Evolutionary conservation across 2,329 filamentous ascomycete genomes (phyloP), one percentile per base, ranked within the genome.

Genomic region (Fusarium sp.): DNA sequence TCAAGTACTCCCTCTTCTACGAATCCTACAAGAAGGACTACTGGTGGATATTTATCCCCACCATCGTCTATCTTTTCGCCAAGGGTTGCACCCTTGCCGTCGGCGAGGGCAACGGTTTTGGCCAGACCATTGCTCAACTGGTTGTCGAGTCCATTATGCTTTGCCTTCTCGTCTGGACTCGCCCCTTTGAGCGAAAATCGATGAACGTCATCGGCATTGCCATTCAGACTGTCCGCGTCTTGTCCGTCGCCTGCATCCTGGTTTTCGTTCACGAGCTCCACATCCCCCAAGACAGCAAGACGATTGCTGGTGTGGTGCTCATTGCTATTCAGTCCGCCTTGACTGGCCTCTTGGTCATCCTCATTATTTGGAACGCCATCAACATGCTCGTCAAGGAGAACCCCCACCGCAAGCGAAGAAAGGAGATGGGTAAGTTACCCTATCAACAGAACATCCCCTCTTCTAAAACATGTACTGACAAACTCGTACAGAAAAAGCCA

Each of bases 1-100:
- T 92, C 74, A 96, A 95, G 80, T 99, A 99, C 83, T 95, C 91
- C 70, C 83, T 97, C 61, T 98, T 99, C 79, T 99, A 99, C 80
- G 95, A 98, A 71, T 89, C 89, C 68, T 98, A 97, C 82, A 93
- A 92, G 79, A 92, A 91, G 76, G 87, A 88, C 68, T 97, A 94
- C 80, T 99, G 95, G 95, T 98, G 94, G 94, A 78, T 97, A 21
- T 98, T 99, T 73, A 84, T 98, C 13, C 95, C 95, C 0, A 82
- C 85, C 59, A 97, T 98, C 71, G 59, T 93, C 63, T 98, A 98
- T 81, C 90, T 93, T 81, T 93, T 97, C 72, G 88, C 87, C 72
- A 95, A 95, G 79, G 93, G 94, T 50, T 89, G 88, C 59, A 87
- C 94, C 54, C 88, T 98, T 65, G 94, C 94, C 13, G 91, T 87